Conservation (phyloP, 2,329 filamentous ascomycete species). For the Didymella arachidicola region DNA sequence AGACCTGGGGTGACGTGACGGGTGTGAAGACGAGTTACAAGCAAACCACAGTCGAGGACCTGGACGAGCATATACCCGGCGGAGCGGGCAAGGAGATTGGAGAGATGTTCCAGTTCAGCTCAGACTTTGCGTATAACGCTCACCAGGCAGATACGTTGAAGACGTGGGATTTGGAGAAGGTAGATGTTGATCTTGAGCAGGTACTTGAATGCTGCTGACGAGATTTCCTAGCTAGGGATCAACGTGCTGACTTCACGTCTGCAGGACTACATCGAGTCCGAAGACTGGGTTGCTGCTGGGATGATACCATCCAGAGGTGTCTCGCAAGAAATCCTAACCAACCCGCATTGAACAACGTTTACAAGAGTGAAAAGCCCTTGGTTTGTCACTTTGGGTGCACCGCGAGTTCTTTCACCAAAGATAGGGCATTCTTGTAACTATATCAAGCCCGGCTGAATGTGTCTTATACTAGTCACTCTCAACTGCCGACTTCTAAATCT, state of each 20-base stretch:
- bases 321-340: not conserved
- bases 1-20: not conserved
- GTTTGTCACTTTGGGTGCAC: not conserved
- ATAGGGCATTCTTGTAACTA: not conserved
- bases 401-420: not conserved
- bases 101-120: slow-evolving; percentile 2
- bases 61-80: not conserved
- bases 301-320: slow-evolving; percentile 3
- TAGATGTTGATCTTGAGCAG: not conserved
- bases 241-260: slow-evolving; percentile 16
- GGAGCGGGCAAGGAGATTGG: not conserved
- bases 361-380: not conserved
- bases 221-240: slow-evolving; percentile 20
- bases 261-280: slow-evolving; percentile 21
- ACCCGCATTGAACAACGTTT: not conserved
- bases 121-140: slow-evolving; percentile 46
- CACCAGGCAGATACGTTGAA: slow-evolving; percentile 28
- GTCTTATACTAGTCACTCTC: not conserved
- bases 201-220: not conserved
- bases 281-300: slow-evolving; percentile 16
- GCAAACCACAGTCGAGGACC: not conserved
- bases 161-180: not conserved
- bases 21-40: not conserved
- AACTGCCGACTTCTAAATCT: not conserved
- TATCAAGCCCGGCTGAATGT: not conserved